phyloP scores from a whole-genome alignment of 169 alveolate genomes.

The Eimeria brunetti region DNA sequence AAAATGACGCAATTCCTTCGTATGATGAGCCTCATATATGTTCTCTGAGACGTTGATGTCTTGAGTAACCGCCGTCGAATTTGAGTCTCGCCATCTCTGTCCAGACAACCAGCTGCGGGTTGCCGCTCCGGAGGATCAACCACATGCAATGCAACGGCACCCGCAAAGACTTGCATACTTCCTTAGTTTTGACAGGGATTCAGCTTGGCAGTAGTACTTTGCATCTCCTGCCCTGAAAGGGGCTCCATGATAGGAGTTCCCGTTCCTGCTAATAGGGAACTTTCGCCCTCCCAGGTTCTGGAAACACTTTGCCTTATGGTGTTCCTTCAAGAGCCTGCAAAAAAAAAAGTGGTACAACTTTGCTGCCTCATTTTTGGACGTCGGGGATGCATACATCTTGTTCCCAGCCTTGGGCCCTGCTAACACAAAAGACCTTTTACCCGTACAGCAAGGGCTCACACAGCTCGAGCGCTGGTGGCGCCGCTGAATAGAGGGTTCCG shows the following conservation, averaged over 20 bases:
- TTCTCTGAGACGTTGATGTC: neutral
- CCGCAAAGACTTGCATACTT: neutral
- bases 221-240: neutral
- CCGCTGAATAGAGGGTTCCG: neutral
- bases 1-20: neutral
- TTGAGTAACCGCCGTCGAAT: neutral
- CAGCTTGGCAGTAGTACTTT: neutral
- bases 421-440: neutral
- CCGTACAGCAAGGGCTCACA: slow-evolving; percentile 4
- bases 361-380: neutral
- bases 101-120: neutral
- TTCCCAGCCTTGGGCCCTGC: slow-evolving; percentile 1
- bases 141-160: neutral
- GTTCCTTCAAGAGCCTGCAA: neutral
- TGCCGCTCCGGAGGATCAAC: neutral
- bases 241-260: neutral
- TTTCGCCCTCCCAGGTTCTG: neutral
- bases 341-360: neutral
- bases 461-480: neutral
- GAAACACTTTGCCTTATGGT: neutral
- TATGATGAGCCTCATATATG: neutral
- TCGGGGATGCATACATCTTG: slow-evolving; percentile 6
- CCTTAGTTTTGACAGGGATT: neutral
- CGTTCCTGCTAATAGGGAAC: neutral
- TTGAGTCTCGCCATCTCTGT: neutral